Conservation (phyloP, 148 eudicot genomes). For the Rhododendron henanense region DNA sequence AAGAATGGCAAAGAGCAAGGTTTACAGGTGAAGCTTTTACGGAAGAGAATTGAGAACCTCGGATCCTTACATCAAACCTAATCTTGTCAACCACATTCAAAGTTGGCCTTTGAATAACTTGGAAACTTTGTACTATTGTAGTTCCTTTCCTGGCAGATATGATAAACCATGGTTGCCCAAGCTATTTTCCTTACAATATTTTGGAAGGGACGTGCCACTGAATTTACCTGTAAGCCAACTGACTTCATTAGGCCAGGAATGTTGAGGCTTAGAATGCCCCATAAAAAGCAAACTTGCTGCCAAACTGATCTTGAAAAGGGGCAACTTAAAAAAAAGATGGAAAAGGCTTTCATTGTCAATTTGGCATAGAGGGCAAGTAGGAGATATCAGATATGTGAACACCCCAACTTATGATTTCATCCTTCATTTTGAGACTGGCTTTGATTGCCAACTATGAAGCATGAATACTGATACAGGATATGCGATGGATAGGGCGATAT, state of each 20-base stretch:
- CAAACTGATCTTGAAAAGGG: not conserved
- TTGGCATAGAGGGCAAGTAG: not conserved
- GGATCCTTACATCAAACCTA: not conserved
- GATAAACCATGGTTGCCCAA: not conserved
- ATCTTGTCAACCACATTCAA: not conserved
- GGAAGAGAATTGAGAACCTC: not conserved
- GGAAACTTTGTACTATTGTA: not conserved
- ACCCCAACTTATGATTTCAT: too few species aligned
- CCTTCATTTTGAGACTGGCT: too few species aligned
- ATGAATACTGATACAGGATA: too few species aligned
- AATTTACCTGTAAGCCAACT: not conserved
- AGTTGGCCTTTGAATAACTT: not conserved
- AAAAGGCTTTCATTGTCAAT: not conserved
- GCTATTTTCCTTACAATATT: not conserved
- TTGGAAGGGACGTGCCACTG: not conserved
- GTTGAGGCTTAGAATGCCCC: not conserved
- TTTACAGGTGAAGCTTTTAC: not conserved
- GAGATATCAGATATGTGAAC: not conserved
- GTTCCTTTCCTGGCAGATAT: not conserved
- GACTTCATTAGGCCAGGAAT: not conserved
- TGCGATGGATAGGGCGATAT: not conserved
- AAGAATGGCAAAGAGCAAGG: not conserved
- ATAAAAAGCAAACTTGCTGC: not conserved
- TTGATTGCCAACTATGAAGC: too few species aligned
- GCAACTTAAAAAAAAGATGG: not conserved